Evolutionary conservation across 2,329 filamentous ascomycete species (phyloP), one percentile per base, ranked within the genome.

Genomic region (Ploettnerulaceae sp.): DNA sequence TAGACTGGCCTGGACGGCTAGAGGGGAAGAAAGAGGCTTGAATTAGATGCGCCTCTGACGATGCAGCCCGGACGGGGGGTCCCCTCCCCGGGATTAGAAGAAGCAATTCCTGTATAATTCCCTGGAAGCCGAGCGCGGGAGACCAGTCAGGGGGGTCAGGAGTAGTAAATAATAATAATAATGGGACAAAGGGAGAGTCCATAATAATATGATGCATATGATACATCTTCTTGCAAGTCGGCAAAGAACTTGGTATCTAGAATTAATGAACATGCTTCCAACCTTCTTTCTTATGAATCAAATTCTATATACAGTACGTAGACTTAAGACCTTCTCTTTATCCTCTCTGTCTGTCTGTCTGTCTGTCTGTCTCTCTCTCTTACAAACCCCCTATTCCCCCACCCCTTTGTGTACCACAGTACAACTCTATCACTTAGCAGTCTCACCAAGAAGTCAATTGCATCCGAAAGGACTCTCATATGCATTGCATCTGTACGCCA

Each of bases 31-130:
- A 48, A 14, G 46, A 44, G 46, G 46, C 40, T 45, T 48, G 46
- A 40, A 28, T 35, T 48, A 36, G 43, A 28, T 33, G 41, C 46
- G 49, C 49, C 49, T 40, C 39, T 52, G 49, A 52, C 43, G 39
- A 40, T 32, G 18, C 9, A n/a, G 25, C 49, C 29, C 36, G 46
- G 49, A 28, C 47, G 15, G 20, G 5, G 25, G 26, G 24, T 17
- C 21, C 24, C 18, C 28, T 15, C 25, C 21, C 28, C 36, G 44
- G 44, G 31, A 45, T 39, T 40, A 18, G 24, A 29, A 17, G 36
- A 20, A 25, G 7, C 21, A 37, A 37, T 39, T 7, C 12, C 36
- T 39, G n/a, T n/a, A n/a, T n/a, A n/a, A n/a, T n/a, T n/a, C n/a
- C 28, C 36, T 39, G 36, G 37, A 40, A 40, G 24, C 37, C 24